These are phyloP conservation scores for Cubamyces sp. DNA, from an alignment of 768 basidiomycete species.

Conservation along the genomic window DNA sequence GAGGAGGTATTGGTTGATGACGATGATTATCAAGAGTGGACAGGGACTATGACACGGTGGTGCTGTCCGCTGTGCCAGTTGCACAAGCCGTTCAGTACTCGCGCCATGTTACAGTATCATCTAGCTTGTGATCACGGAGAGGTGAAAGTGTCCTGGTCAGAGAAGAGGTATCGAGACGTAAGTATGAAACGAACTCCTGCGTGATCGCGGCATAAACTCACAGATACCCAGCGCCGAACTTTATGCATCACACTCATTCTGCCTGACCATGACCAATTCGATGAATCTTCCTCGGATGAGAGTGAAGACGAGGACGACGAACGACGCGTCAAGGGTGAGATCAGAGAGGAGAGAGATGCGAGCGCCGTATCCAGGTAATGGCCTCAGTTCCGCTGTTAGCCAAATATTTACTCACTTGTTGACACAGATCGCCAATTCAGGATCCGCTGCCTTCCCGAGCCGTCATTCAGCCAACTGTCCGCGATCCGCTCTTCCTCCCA, in stretches of 20 bases:
- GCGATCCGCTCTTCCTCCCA: constrained; percentile 3
- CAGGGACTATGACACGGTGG: constrained; percentile 41
- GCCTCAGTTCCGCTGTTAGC: too few relatives aligned
- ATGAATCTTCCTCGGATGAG: constrained; percentile 7
- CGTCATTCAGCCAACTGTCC: not conserved
- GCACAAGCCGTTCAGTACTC: constrained; percentile 46
- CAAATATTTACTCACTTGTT: too few relatives aligned
- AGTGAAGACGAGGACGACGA: not conserved
- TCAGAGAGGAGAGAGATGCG: not conserved
- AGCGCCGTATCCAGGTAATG: too few relatives aligned
- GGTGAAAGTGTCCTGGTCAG: constrained; percentile 45
- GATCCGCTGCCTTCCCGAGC: not conserved
- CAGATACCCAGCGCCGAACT: not conserved
- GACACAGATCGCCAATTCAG: not conserved
- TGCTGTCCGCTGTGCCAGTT: constrained; percentile 60
- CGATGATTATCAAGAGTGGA: constrained; percentile 23
- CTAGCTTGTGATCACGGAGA: constrained; percentile 52
- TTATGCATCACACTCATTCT: constrained; percentile 11
- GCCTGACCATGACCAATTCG: constrained; percentile 13
- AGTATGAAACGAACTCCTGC: too few relatives aligned
- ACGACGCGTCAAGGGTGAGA: not conserved
- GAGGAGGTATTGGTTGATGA: constrained; percentile 22
- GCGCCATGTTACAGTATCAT: constrained; percentile 51
- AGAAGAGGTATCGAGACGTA: constrained; percentile 24
- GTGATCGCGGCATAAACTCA: too few relatives aligned